Evolutionary conservation across 2,329 filamentous ascomycete species (phyloP).

Genomic region (Penicillium sp.): DNA sequence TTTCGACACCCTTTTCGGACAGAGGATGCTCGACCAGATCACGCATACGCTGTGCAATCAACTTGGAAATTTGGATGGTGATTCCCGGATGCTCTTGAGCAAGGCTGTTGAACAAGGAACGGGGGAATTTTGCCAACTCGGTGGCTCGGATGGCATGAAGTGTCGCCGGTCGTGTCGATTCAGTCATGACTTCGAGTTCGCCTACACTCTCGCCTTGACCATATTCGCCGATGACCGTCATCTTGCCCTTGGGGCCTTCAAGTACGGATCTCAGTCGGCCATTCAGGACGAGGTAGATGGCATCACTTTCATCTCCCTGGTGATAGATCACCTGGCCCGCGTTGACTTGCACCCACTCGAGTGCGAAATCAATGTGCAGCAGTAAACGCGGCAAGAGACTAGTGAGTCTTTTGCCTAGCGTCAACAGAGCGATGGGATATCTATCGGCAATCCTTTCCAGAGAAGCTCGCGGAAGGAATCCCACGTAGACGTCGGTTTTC

Average conservation of each 20-base stretch:
- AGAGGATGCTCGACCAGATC: constrained; percentile 76
- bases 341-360: constrained; percentile 97
- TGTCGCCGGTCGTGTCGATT: constrained; percentile 82
- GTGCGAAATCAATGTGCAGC: constrained; percentile 92
- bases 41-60: constrained; percentile 93
- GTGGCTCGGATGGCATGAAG: constrained; percentile 95
- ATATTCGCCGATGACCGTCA: constrained; percentile 84
- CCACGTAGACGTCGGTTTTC: constrained; percentile 97
- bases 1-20: constrained; percentile 59
- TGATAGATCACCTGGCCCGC: constrained; percentile 93
- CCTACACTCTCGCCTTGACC: constrained; percentile 97
- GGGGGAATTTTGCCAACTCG: constrained; percentile 90
- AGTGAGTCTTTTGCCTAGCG: constrained; percentile 91
- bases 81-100: constrained; percentile 96
- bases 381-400: constrained; percentile 83
- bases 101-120: constrained; percentile 93
- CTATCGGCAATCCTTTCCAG: constrained; percentile 88
- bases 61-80: constrained; percentile 98
- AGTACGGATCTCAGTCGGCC: constrained; percentile 80
- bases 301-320: constrained; percentile 90
- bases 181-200: constrained; percentile 93
- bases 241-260: constrained; percentile 71
- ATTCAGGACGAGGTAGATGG: constrained; percentile 96
- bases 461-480: constrained; percentile 78
- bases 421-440: constrained; percentile 85